Conservation (phyloP, 805 yeast species). For the Saccharomycopsis babjevae region DNA sequence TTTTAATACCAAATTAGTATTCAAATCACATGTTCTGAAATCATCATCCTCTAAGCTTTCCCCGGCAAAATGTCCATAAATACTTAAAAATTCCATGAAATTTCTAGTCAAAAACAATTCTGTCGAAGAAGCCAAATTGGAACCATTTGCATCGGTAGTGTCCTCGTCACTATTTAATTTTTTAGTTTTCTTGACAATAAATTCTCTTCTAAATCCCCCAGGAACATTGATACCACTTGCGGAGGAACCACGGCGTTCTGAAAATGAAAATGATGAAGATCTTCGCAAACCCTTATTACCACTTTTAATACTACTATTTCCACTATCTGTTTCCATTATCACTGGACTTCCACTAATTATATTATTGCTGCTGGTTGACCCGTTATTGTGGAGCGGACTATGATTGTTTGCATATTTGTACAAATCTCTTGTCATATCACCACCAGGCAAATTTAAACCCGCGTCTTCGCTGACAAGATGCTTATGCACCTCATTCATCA, state of each 20-base stretch:
- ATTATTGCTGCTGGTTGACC: background rate
- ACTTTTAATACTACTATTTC: background rate
- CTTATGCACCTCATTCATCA: conserved; percentile 18
- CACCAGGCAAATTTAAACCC: conserved; percentile 23
- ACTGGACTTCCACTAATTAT: background rate
- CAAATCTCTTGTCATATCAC: conserved; percentile 30
- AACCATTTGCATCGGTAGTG: background rate
- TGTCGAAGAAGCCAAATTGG: conserved; percentile 22
- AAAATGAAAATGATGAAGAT: conserved; percentile 16
- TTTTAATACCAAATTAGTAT: conserved; percentile 24
- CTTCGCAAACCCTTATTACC: conserved; percentile 8
- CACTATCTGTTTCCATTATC: background rate
- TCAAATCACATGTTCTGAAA: conserved; percentile 34
- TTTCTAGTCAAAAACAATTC: conserved; percentile 46
- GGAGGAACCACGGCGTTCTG: conserved; percentile 44
- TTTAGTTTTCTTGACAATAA: conserved; percentile 33
- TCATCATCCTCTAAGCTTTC: conserved; percentile 68
- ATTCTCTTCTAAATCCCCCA: conserved; percentile 75
- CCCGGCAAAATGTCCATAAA: conserved; percentile 84
- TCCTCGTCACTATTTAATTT: background rate
- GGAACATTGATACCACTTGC: conserved; percentile 69
- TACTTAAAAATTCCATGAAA: conserved; percentile 64
- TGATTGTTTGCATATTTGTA: conserved; percentile 21
- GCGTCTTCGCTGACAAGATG: conserved; percentile 19
- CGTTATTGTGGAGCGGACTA: background rate